A percentile compares a stretch with the other conserved stretches of the same genome.
phyloP scores from a whole-genome alignment of 1,139 yeast species.

The Pichia norvegensis region DNA sequence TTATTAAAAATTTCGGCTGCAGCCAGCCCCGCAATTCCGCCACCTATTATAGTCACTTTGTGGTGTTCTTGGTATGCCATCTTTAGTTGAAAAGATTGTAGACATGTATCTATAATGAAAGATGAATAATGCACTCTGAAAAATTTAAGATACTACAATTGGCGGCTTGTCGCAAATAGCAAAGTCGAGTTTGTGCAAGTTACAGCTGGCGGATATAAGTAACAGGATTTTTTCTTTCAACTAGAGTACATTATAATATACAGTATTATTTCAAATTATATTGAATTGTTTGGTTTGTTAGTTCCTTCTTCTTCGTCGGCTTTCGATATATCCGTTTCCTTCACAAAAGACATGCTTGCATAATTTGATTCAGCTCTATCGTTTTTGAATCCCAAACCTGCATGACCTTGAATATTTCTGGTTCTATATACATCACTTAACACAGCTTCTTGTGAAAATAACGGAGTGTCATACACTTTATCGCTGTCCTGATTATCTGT shows the following conservation, averaged over 20 bases:
- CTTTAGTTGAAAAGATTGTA: no score
- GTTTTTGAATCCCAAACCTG: slow-evolving; percentile 15
- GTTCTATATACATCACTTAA: slow-evolving; percentile 43
- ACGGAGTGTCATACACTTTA: slow-evolving; percentile 48
- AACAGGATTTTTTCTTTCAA: no score
- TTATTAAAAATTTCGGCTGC: slow-evolving; percentile 57
- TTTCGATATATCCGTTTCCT: slow-evolving; percentile 26
- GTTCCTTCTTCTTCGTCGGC: slow-evolving; percentile 7
- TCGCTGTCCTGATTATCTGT: slow-evolving; percentile 36
- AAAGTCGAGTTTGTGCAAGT: no score
- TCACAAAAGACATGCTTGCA: slow-evolving; percentile 34
- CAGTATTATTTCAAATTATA: slow-evolving; percentile 15
- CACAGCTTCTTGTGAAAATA: slow-evolving; percentile 46
- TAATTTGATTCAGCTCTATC: slow-evolving; percentile 22
- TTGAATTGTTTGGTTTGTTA: no score
- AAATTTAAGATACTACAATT: no score
- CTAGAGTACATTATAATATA: no score
- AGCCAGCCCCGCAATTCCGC: slow-evolving; percentile 75
- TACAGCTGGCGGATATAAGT: no score
- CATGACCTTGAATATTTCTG: slow-evolving; percentile 17
- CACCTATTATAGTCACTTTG: slow-evolving; percentile 56
- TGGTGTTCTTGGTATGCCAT: slow-evolving; percentile 5
- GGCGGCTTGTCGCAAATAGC: no score
- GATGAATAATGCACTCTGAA: no score
- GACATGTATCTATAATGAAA: no score